Evolutionary conservation across 2,329 filamentous ascomycete species (phyloP).

Genomic region (Bipolaris bicolor): DNA sequence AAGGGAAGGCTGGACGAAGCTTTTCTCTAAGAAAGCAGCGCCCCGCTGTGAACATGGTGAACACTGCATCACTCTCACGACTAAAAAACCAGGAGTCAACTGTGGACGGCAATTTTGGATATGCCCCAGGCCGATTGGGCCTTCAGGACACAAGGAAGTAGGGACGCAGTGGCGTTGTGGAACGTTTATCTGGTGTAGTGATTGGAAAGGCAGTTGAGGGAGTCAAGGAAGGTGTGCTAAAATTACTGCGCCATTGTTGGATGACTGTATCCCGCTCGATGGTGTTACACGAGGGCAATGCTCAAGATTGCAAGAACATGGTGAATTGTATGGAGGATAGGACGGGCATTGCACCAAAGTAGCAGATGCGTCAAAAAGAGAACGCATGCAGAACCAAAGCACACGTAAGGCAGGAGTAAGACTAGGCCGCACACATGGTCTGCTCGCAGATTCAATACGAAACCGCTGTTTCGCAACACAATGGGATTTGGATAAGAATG

Average conservation of each 20-base stretch:
- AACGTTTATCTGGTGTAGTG: conserved; percentile 77
- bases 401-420: not conserved
- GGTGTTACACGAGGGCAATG: not conserved
- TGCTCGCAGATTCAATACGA: not conserved
- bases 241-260: not conserved
- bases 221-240: not conserved
- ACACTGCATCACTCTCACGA: conserved; percentile 80
- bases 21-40: conserved; percentile 75
- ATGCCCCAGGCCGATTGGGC: conserved; percentile 75
- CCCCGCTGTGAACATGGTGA: conserved; percentile 90
- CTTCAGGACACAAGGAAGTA: conserved; percentile 82
- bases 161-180: conserved; percentile 85
- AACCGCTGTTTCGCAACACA: not conserved
- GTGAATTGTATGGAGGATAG: not conserved
- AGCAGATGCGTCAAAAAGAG: too few species aligned
- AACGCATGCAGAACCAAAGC: too few species aligned
- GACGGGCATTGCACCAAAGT: not conserved
- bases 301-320: not conserved
- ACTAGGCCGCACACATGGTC: not conserved
- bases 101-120: conserved; percentile 71
- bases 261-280: not conserved
- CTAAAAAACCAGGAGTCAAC: conserved; percentile 89
- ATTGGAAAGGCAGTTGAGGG: conserved; percentile 58
- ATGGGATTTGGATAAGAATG: not conserved
- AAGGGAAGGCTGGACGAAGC: conserved; percentile 84